These are phyloP conservation scores for Rhynchospora breviuscula DNA, from an alignment of 176 grass and related monocot species.

Conservation along the genomic window DNA sequence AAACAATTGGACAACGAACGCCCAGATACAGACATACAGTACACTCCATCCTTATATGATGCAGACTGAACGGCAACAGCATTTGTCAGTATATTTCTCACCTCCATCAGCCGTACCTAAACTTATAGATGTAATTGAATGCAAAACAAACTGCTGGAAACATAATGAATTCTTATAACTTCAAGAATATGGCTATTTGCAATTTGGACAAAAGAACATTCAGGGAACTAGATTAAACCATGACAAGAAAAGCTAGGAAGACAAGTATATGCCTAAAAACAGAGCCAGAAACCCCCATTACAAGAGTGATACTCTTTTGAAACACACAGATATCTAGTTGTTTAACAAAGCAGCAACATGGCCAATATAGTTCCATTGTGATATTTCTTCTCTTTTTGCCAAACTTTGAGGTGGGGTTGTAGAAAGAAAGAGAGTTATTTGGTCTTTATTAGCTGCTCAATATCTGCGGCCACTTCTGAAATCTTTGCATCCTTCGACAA, in stretches of 20 bases:
- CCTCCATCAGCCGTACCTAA: background rate
- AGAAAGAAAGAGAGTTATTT: constrained; percentile 13
- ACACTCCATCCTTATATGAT: background rate
- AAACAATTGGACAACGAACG: background rate
- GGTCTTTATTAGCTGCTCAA: constrained; percentile 57
- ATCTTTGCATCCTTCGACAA: constrained; percentile 68
- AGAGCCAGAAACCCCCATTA: background rate
- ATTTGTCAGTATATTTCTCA: background rate
- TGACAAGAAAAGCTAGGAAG: background rate
- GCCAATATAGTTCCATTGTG: background rate
- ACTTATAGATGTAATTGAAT: background rate
- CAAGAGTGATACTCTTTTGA: background rate
- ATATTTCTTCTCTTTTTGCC: background rate
- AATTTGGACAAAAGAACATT: background rate
- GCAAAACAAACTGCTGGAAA: background rate
- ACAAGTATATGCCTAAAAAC: background rate
- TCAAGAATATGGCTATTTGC: background rate
- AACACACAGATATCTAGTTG: background rate
- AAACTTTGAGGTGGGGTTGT: background rate
- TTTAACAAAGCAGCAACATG: background rate
- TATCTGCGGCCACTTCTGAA: constrained; percentile 68
- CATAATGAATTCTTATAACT: background rate
- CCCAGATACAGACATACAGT: background rate
- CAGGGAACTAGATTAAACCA: background rate
- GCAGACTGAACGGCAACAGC: background rate